These are phyloP conservation scores for Termitomyces sp. DNA, from an alignment of 768 basidiomycete species.

Conservation along the genomic window DNA sequence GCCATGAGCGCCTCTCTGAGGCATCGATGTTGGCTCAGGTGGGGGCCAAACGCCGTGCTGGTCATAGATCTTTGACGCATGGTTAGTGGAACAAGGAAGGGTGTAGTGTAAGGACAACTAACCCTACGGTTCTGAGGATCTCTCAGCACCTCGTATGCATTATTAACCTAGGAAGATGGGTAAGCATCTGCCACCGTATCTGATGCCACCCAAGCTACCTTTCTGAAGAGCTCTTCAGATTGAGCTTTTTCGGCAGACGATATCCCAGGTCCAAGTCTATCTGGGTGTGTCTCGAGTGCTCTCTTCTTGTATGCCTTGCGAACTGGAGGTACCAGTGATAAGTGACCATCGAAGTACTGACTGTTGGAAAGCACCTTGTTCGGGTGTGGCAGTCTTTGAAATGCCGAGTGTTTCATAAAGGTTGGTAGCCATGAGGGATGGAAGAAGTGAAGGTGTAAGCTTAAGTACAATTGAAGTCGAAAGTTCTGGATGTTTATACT, in stretches of 20 bases:
- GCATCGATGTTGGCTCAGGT: slow-evolving; percentile 29
- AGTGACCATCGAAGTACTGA: background rate
- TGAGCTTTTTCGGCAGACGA: slow-evolving; percentile 53
- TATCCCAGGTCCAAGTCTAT: slow-evolving; percentile 57
- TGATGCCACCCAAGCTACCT: slow-evolving; percentile 19
- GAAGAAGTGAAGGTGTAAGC: background rate
- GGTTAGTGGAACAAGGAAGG: background rate
- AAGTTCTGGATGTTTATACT: slow-evolving; percentile 24
- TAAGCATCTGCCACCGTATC: background rate
- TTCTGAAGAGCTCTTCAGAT: slow-evolving; percentile 55
- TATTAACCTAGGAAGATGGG: slow-evolving; percentile 49
- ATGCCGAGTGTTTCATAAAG: slow-evolving; percentile 68
- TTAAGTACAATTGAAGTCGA: slow-evolving; percentile 7
- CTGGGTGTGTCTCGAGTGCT: slow-evolving; percentile 75
- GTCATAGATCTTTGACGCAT: slow-evolving; percentile 55
- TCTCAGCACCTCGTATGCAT: slow-evolving; percentile 73
- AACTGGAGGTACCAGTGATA: slow-evolving; percentile 36
- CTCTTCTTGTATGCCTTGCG: slow-evolving; percentile 75
- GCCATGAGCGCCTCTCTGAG: slow-evolving; percentile 1
- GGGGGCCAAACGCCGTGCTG: slow-evolving; percentile 74
- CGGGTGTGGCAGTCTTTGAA: slow-evolving; percentile 47
- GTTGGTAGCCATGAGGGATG: slow-evolving; percentile 42
- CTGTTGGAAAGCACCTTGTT: slow-evolving; percentile 54
- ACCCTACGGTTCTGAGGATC: slow-evolving; percentile 59
- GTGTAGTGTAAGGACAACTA: slow-evolving; percentile 10